Conservation (phyloP, 1,284 basidiomycete genomes). For the Rhodotorula sp. region DNA sequence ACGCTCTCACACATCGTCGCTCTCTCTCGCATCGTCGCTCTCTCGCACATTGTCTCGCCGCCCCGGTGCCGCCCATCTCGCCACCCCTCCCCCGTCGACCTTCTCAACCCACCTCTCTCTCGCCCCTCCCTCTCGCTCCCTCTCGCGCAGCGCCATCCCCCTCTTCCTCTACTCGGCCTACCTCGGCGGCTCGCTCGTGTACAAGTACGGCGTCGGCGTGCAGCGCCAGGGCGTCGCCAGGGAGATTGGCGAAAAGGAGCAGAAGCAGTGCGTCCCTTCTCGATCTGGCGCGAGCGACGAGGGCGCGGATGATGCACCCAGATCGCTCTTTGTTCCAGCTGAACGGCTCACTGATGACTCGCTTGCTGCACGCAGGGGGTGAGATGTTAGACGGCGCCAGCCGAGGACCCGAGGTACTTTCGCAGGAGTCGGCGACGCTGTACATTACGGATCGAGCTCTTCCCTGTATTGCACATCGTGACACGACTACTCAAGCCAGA, state of each 20-base stretch:
- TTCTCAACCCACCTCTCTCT: neutral
- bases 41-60: neutral
- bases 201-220: slow-evolving; percentile 47
- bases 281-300: slow-evolving; percentile 34
- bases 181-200: slow-evolving; percentile 44
- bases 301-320: neutral
- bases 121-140: neutral
- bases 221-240: slow-evolving; percentile 45
- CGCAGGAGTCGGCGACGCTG: no score
- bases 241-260: slow-evolving; percentile 19
- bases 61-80: neutral
- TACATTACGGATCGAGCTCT: no score
- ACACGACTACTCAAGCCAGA: no score
- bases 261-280: slow-evolving; percentile 6
- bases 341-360: no score
- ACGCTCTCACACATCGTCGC: neutral
- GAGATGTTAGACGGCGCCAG: no score
- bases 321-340: neutral
- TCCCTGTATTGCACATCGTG: no score
- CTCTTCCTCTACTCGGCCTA: slow-evolving; percentile 47
- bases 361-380: no score
- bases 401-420: no score
- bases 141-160: slow-evolving; percentile 41
- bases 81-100: neutral
- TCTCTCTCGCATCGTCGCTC: neutral